Evolutionary conservation across 129 eudicot species (phyloP), one percentile per base, ranked within the genome.

Genomic region (Escallonia rubra): DNA sequence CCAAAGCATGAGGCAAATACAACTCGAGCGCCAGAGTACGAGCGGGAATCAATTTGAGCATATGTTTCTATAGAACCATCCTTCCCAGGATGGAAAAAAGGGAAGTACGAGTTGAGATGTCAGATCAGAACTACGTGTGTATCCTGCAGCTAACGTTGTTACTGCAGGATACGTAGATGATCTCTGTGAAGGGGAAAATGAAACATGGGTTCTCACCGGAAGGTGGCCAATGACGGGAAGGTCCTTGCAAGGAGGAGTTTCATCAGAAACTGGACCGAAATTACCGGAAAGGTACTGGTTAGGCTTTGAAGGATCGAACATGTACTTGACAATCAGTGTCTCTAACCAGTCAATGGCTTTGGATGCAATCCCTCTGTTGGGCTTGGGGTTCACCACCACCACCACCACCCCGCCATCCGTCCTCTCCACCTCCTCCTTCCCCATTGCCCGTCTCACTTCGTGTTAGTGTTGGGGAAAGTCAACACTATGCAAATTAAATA

Each of bases 271-370:
- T 4, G 98, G 95, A 57, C 90, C 98, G 54, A 84, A 93, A 56
- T 93, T 93, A 40, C 95, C 98, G 8, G 83, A 66, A 7, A 93
- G 90, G 79, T 80, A 93, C 23, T 82, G 86, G 56, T 84, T 85
- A 69, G 95, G 90, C 63, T 64, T 63, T 0, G 82, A 79, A 42
- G 86, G 66, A 71, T 84, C 88, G 48, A 84, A 75, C 92, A 89
- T 82, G 0, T 76, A 49, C 78, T 89, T 93, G 47, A 93, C 88
- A 0, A 86, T 47, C 46, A 82, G 41, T 76, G 68, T 73, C 72
- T 89, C 98, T 12, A 93, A 10, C 92, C 78, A 93, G 71, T 93
- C 98, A 8, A 89, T 68, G 3, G 86, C 95, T 74, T 84, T 93
- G 1, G 96, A 84, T 41, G 86, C 50, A 4, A 89, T 11, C 40